Percentiles rank a stretch among this genome's conserved stretches.
These are phyloP conservation scores for Grosmannia huntii DNA, from an alignment of 2,329 filamentous ascomycete genomes.

Conservation along the genomic window DNA sequence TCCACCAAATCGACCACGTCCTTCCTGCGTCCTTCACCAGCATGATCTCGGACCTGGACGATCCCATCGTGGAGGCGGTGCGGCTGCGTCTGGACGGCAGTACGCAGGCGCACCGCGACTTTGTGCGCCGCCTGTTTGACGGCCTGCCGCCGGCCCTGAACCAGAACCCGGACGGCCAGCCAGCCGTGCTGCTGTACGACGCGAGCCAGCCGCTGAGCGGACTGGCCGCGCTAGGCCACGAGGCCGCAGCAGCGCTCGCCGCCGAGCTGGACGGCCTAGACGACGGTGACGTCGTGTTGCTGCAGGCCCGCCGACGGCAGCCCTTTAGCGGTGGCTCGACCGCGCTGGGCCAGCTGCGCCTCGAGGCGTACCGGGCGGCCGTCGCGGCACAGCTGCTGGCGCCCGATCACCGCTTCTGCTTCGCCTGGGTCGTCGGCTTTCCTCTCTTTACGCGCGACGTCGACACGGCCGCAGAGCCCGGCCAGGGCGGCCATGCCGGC, in stretches of 20 bases:
- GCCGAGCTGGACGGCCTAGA: constrained; percentile 28
- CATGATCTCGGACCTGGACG: constrained; percentile 58
- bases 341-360: constrained; percentile 58
- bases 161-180: constrained; percentile 62
- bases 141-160: constrained; percentile 44
- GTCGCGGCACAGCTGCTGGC: constrained; percentile 47
- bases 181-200: constrained; percentile 68
- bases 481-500: constrained; percentile 70
- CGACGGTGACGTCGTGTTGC: constrained; percentile 65
- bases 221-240: constrained; percentile 64
- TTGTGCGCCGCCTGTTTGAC: constrained; percentile 55
- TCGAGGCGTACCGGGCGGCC: constrained; percentile 54
- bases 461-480: constrained; percentile 50
- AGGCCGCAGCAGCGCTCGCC: constrained; percentile 44
- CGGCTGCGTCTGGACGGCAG: constrained; percentile 47
- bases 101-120: constrained; percentile 40
- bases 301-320: constrained; percentile 61
- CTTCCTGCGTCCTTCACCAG: constrained; percentile 50
- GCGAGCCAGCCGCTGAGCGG: constrained; percentile 61
- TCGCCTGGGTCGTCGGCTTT: constrained; percentile 82
- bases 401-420: constrained; percentile 38
- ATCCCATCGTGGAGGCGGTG: constrained; percentile 65
- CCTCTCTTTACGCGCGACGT: constrained; percentile 68
- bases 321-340: constrained; percentile 61
- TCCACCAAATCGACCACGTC: constrained; percentile 51